Evolutionary conservation across 371 early-diverging fungal genomes (phyloP).

Genomic region (Mortierella sp.): DNA sequence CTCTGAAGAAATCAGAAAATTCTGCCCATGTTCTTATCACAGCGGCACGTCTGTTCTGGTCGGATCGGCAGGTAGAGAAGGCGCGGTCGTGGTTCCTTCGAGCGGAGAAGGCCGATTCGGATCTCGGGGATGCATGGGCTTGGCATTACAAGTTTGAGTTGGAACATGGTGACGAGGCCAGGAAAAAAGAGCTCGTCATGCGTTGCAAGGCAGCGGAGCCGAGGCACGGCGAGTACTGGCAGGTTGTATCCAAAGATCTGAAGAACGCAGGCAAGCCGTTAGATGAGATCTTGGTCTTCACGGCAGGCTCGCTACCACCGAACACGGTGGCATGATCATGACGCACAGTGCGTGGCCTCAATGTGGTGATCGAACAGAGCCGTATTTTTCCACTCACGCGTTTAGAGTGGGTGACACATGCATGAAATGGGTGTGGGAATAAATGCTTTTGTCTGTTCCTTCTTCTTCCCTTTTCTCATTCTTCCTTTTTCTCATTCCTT

Average conservation of each 20-base stretch:
- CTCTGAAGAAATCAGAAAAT: conserved; percentile 90
- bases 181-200: conserved; percentile 67
- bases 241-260: conserved; percentile 79
- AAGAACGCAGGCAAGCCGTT: conserved; percentile 72
- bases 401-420: no score
- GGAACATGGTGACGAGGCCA: conserved; percentile 75
- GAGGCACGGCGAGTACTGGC: conserved; percentile 92
- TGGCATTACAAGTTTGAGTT: conserved; percentile 94
- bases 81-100: conserved; percentile 92
- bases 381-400: no score
- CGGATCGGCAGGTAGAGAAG: conserved; percentile 92
- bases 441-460: background rate
- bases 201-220: conserved; percentile 86
- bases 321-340: conserved; percentile 22
- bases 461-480: background rate
- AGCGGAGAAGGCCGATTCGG: conserved; percentile 85
- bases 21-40: conserved; percentile 83
- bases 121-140: conserved; percentile 95
- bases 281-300: conserved; percentile 73
- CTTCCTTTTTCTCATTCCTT: conserved; percentile 3
- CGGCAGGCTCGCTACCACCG: conserved; percentile 59
- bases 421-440: background rate
- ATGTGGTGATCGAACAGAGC: no score
- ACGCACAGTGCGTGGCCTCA: background rate
- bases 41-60: conserved; percentile 93